phyloP scores from a whole-genome alignment of 805 yeast species.

The Metschnikowia anglica region DNA sequence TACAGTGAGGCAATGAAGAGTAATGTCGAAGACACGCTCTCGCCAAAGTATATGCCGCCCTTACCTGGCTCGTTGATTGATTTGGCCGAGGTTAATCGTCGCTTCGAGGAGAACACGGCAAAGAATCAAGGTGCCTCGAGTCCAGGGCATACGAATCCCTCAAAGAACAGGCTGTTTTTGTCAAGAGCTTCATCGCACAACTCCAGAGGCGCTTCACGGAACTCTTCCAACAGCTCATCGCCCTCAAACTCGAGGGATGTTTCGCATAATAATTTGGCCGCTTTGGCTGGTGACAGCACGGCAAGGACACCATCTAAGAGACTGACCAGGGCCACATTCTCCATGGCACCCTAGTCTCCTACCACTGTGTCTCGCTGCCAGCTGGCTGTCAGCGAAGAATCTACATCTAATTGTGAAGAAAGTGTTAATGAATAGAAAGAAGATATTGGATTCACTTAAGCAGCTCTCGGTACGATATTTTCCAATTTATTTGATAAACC shows the following conservation, averaged over 20 bases:
- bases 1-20: constrained; percentile 74
- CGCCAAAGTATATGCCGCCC: constrained; percentile 72
- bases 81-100: constrained; percentile 30
- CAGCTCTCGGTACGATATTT: too few species aligned
- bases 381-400: constrained; percentile 1
- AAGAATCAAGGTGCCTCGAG: constrained; percentile 5
- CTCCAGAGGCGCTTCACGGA: constrained; percentile 23
- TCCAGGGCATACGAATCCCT: constrained; percentile 2
- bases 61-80: constrained; percentile 41
- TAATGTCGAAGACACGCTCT: constrained; percentile 50
- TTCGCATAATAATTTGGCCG: constrained; percentile 42
- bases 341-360: constrained; percentile 13
- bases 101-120: constrained; percentile 26
- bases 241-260: constrained; percentile 78
- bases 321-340: constrained; percentile 17
- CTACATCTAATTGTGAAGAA: background rate
- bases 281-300: constrained; percentile 6
- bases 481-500: too few species aligned
- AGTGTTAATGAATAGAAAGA: too few species aligned
- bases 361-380: background rate
- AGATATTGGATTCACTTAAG: too few species aligned
- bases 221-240: constrained; percentile 35
- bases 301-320: constrained; percentile 7
- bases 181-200: constrained; percentile 26
- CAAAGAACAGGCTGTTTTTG: constrained; percentile 23